Conservation (phyloP, 805 yeast species). For the Zygosaccharomyces lentus region DNA sequence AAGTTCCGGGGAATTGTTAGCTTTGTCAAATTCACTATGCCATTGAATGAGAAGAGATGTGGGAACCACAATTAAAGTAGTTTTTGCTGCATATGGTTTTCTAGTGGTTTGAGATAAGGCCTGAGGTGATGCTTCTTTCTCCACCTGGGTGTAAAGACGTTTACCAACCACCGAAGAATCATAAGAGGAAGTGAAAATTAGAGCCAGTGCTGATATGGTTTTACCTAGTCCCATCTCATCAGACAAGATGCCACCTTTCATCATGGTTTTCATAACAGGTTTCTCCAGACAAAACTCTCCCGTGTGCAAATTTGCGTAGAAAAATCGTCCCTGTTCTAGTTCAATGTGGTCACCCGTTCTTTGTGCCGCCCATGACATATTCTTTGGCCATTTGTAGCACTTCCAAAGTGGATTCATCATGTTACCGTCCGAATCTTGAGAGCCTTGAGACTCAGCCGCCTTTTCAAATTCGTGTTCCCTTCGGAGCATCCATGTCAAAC, state of each 20-base stretch:
- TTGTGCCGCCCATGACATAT: slow-evolving; percentile 38
- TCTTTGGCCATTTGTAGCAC: slow-evolving; percentile 68
- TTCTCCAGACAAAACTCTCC: slow-evolving; percentile 70
- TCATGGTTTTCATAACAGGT: slow-evolving; percentile 58
- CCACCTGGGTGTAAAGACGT: background rate
- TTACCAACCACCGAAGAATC: slow-evolving; percentile 36
- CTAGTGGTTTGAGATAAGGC: background rate
- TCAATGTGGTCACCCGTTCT: slow-evolving; percentile 18
- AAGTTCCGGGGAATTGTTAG: slow-evolving; percentile 44
- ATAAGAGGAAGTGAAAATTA: slow-evolving; percentile 60
- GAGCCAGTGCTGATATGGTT: slow-evolving; percentile 75
- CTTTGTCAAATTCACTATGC: slow-evolving; percentile 71
- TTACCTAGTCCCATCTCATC: slow-evolving; percentile 98
- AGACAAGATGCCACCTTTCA: slow-evolving; percentile 83
- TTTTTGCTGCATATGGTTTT: slow-evolving; percentile 54
- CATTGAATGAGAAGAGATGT: slow-evolving; percentile 90
- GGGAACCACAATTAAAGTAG: slow-evolving; percentile 81
- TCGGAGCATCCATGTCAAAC: slow-evolving; percentile 84
- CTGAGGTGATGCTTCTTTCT: background rate
- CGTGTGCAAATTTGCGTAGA: slow-evolving; percentile 73
- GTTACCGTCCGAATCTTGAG: slow-evolving; percentile 43
- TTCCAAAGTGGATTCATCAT: slow-evolving; percentile 84
- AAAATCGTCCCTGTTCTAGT: slow-evolving; percentile 27
- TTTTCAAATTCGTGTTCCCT: slow-evolving; percentile 58
- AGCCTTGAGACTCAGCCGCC: slow-evolving; percentile 23